Percentiles rank a stretch among this genome's conserved stretches.
Evolutionary conservation across 2,329 filamentous ascomycete species (phyloP).

Genomic region (Calonectria pteridis): DNA sequence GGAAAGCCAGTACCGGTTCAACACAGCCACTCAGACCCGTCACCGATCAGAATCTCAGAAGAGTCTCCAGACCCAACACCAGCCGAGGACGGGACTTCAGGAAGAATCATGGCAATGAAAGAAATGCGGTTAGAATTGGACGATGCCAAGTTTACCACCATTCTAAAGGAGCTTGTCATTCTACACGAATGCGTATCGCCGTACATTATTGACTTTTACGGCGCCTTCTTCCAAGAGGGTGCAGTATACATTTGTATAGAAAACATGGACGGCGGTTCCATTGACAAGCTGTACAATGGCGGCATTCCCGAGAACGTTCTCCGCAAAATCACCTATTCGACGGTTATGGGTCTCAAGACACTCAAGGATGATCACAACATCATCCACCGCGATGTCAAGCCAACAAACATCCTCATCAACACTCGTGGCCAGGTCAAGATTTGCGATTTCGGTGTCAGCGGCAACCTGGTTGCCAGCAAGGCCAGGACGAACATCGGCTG

Average conservation of each 20-base stretch:
- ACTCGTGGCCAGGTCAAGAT: slow-evolving; percentile 94
- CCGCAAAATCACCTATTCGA: slow-evolving; percentile 90
- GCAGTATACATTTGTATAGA: slow-evolving; percentile 99
- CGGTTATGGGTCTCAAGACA: slow-evolving; percentile 90
- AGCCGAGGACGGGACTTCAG: slow-evolving; percentile 64
- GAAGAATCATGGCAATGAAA: slow-evolving; percentile 98
- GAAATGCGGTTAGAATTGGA: slow-evolving; percentile 96
- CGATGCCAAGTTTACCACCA: slow-evolving; percentile 95
- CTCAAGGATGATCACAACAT: slow-evolving; percentile 99
- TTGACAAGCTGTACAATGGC: slow-evolving; percentile 93
- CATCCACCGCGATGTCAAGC: slow-evolving; percentile 98
- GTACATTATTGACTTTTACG: slow-evolving; percentile 99
- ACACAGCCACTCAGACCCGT: slow-evolving; percentile 52
- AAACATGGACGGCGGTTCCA: slow-evolving; percentile 98
- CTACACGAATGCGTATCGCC: slow-evolving; percentile 94
- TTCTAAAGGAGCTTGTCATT: slow-evolving; percentile 97
- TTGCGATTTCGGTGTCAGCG: slow-evolving; percentile 97
- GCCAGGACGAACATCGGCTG: slow-evolving; percentile 99
- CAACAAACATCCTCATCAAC: slow-evolving; percentile 97
- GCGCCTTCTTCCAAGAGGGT: slow-evolving; percentile 98
- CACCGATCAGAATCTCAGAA: slow-evolving; percentile 46
- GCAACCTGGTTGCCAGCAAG: slow-evolving; percentile 96
- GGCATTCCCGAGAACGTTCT: slow-evolving; percentile 91
- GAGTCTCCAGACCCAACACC: slow-evolving; percentile 47
- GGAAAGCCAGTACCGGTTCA: slow-evolving; percentile 58